Evolutionary conservation across 192 early-diverging fungal species (phyloP).

Genomic region (Linnemannia zychae): DNA sequence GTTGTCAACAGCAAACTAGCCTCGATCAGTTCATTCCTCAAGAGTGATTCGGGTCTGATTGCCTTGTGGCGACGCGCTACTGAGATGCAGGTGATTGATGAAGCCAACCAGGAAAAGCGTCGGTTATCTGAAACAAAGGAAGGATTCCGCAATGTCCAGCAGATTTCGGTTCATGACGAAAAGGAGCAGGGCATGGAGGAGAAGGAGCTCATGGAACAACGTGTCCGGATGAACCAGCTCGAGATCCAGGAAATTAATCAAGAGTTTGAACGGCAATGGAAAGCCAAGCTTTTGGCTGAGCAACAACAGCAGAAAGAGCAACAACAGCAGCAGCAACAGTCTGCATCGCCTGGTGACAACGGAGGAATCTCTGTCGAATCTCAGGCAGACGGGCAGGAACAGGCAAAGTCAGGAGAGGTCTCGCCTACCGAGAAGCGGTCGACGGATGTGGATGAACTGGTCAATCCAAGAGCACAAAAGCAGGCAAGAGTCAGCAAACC

Average conservation of each 20-base stretch:
- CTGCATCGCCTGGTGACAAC: neutral
- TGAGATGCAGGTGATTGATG: constrained; percentile 55
- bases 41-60: constrained; percentile 55
- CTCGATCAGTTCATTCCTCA: constrained; percentile 53
- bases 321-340: constrained; percentile 6
- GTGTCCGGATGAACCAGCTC: constrained; percentile 30
- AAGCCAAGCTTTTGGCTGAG: constrained; percentile 21
- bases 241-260: constrained; percentile 51
- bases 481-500: constrained; percentile 18
- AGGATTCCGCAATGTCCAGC: neutral
- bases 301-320: constrained; percentile 6
- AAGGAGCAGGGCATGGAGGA: constrained; percentile 10
- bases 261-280: constrained; percentile 53
- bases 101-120: constrained; percentile 47
- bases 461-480: constrained; percentile 22
- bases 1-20: constrained; percentile 44
- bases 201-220: constrained; percentile 29
- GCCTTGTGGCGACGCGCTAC: constrained; percentile 53
- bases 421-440: constrained; percentile 24
- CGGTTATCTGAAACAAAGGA: neutral
- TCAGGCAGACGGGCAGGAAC: neutral
- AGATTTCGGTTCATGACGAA: neutral
- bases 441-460: constrained; percentile 9
- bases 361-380: neutral
- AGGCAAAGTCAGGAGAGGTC: neutral